Evolutionary conservation across 139 green algal species (phyloP).

Genomic region (Edaphochlamys debaryana): DNA sequence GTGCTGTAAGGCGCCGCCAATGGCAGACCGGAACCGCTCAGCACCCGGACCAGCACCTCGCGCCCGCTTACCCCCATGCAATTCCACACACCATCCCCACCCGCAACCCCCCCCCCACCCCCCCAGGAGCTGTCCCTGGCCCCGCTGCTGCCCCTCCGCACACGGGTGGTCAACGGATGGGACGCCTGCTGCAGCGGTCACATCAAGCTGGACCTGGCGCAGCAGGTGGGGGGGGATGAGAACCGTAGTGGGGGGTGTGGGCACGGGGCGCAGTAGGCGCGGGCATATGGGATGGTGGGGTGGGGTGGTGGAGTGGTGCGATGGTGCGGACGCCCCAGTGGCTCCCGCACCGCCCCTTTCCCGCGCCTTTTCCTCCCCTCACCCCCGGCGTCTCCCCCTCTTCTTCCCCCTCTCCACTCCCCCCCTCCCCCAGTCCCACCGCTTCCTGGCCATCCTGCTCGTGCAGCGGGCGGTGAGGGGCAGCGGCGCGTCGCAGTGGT

Average conservation of each 20-base stretch:
- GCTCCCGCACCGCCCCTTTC: too few relatives aligned
- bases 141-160: conserved; percentile 37
- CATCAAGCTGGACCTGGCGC: conserved; percentile 17
- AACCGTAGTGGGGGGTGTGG: too few relatives aligned
- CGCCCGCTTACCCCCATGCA: too few relatives aligned
- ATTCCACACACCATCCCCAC: background rate
- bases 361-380: too few relatives aligned
- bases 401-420: background rate
- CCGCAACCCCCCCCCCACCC: background rate
- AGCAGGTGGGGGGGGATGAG: conserved; percentile 3
- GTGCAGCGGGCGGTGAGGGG: background rate
- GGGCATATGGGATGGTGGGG: too few relatives aligned
- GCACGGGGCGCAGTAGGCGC: too few relatives aligned
- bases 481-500: conserved; percentile 1
- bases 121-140: conserved; percentile 24
- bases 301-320: too few relatives aligned
- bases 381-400: too few relatives aligned
- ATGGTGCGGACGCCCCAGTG: too few relatives aligned
- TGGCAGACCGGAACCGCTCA: too few relatives aligned
- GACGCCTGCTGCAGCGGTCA: conserved; percentile 25
- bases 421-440: conserved; percentile 7
- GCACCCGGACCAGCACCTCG: too few relatives aligned
- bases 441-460: conserved; percentile 27
- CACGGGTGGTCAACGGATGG: conserved; percentile 31
- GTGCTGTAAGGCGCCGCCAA: too few relatives aligned